A percentile compares a stretch with the other conserved stretches of the same genome.
These are phyloP conservation scores for Diutina catenulata DNA, from an alignment of 1,139 yeast species.

Conservation along the genomic window DNA sequence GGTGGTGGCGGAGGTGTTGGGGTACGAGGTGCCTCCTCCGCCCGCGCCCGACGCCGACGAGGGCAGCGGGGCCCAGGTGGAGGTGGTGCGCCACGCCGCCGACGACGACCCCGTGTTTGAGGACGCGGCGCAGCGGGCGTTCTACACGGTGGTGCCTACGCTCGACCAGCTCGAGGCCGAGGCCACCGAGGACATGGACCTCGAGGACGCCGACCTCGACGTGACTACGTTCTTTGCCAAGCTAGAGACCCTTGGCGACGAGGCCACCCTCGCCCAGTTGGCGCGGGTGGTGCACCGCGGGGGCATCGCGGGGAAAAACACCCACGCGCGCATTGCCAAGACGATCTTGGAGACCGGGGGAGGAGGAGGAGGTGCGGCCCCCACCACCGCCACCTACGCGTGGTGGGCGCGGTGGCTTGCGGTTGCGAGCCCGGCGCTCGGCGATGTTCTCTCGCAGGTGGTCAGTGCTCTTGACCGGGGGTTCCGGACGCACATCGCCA, in stretches of 20 bases:
- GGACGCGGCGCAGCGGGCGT: constrained; percentile 46
- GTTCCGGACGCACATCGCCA: constrained; percentile 48
- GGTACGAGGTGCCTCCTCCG: constrained; percentile 13
- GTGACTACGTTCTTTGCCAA: constrained; percentile 31
- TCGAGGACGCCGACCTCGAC: too few relatives aligned
- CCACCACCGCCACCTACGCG: constrained; percentile 28
- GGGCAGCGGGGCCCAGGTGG: constrained; percentile 7
- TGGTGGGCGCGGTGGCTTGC: constrained; percentile 61
- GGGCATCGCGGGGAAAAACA: constrained; percentile 59
- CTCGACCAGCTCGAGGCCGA: constrained; percentile 12
- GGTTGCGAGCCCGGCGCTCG: constrained; percentile 36
- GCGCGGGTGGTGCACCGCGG: constrained; percentile 42
- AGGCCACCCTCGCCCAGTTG: constrained; percentile 40
- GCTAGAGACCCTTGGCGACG: constrained; percentile 34
- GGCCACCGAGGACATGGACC: neutral
- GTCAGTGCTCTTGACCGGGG: constrained; percentile 46
- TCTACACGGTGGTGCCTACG: constrained; percentile 36
- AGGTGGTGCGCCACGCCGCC: constrained; percentile 15
- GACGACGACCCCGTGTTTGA: constrained; percentile 45
- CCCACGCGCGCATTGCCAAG: constrained; percentile 47
- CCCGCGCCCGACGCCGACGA: constrained; percentile 7
- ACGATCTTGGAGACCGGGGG: constrained; percentile 25
- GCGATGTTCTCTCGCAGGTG: constrained; percentile 45
- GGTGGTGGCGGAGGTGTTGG: constrained; percentile 31
- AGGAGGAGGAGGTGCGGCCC: too few relatives aligned